phyloP scores from a whole-genome alignment of 140 eudicot species.

The Oenanthe javanica region DNA sequence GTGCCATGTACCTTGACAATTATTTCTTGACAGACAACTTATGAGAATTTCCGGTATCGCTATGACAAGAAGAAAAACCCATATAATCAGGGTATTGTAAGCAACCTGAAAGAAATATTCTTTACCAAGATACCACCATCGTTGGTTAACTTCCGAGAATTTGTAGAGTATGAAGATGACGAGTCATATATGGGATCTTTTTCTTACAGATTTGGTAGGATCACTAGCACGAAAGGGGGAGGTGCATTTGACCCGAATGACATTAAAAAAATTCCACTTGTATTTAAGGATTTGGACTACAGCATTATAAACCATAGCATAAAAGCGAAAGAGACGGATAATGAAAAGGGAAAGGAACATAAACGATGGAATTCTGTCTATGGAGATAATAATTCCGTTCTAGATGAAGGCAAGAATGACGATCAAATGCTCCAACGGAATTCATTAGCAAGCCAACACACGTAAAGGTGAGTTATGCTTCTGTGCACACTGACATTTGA shows the following conservation, averaged over 20 bases:
- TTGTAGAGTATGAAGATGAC: conserved; percentile 45
- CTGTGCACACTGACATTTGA: neutral
- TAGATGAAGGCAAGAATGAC: neutral
- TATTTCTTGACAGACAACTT: conserved; percentile 53
- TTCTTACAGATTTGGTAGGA: conserved; percentile 20
- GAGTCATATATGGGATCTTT: conserved; percentile 22
- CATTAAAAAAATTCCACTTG: neutral
- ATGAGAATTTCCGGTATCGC: conserved; percentile 69
- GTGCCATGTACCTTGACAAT: conserved; percentile 1
- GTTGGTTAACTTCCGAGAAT: conserved; percentile 48
- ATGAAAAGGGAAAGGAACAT: neutral
- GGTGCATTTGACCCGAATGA: conserved; percentile 27
- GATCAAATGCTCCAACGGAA: neutral
- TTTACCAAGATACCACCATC: conserved; percentile 45
- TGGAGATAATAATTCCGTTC: neutral
- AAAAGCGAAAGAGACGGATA: neutral
- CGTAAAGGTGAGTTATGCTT: conserved; percentile 7
- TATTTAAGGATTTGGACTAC: conserved; percentile 11
- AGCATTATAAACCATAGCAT: neutral
- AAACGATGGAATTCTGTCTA: conserved; percentile 6
- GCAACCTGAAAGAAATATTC: conserved; percentile 48
- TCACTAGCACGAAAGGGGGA: conserved; percentile 23
- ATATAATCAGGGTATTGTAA: conserved; percentile 42
- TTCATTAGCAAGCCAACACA: neutral
- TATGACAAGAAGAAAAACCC: conserved; percentile 79